Evolutionary conservation across 495 filamentous ascomycete genomes (phyloP), one percentile per base, ranked within the genome.

Genomic region (Melanomma pulvis-pyrius): DNA sequence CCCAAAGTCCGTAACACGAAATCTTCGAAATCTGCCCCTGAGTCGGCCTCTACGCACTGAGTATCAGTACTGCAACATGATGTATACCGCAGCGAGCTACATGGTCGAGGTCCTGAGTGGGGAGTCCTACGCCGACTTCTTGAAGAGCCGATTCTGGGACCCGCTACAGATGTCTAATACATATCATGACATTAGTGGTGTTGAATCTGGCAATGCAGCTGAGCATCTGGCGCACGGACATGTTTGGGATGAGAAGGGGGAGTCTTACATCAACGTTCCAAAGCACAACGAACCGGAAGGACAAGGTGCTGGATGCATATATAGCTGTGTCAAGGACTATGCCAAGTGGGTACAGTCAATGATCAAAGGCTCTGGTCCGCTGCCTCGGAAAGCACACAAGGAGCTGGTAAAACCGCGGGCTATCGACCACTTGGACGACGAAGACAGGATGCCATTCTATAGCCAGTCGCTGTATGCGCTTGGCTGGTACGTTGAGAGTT

Each of bases 31-130:
- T 22, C 28, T 55, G 25, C 25, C 51, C 12, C 28, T 55, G 26
- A 55, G 28, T 26, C 8, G 15, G 8, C 51, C 51, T 2, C 28
- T 55, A 17, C 25, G 51, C 2, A 55, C 51, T 12, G 30, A 55
- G 12, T 55, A 55, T 22, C 51, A 55, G 28, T 55, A 55, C 21
- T 34, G 30, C 51, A 55, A 55, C 28, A 55, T 55, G 7, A 21
- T 55, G 21, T 55, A 55, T 26, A 55, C 51, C 2, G 25, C 30
- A 11, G 51, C 51, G 3, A 9, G 21, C 8, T 22, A 55, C 17
- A 15, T 36, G 8, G 28, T 55, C 25, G 51, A 55, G 21, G 13
- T 9, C 28, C 51, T 55, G 21, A 17, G 21, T 4, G 22, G n/a
- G 2, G 29, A 11, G 29, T 8, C 15, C 28, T 55, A 29, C 51